phyloP scores from a whole-genome alignment of 306 rosid genomes.

The Sphenostylis stenocarpa region DNA sequence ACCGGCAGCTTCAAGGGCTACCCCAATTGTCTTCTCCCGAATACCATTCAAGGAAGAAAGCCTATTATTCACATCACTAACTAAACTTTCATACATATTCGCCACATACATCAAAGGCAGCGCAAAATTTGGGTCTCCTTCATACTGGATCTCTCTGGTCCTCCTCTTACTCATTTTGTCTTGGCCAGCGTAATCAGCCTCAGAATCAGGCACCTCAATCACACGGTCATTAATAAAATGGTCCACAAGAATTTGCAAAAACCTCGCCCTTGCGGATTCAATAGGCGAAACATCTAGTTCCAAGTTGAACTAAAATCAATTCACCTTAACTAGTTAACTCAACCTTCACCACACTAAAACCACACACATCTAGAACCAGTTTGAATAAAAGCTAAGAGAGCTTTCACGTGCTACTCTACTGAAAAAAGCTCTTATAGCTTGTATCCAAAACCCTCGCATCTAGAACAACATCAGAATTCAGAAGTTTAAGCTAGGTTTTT shows the following conservation, averaged over 20 bases:
- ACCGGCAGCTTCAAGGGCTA: conserved; percentile 98
- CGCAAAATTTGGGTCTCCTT: conserved; percentile 74
- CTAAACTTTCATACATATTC: conserved; percentile 85
- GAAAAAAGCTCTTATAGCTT: no score
- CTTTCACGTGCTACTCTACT: neutral
- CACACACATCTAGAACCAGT: neutral
- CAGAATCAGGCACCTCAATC: conserved; percentile 65
- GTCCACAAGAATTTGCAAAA: conserved; percentile 82
- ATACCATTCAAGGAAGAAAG: conserved; percentile 81
- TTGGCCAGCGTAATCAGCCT: conserved; percentile 58
- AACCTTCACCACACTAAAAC: neutral
- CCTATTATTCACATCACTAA: conserved; percentile 73
- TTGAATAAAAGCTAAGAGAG: neutral
- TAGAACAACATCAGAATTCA: neutral
- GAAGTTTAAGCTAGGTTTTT: neutral
- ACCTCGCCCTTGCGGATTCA: conserved; percentile 80
- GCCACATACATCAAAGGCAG: conserved; percentile 97
- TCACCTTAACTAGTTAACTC: conserved; percentile 5
- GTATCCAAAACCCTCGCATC: neutral
- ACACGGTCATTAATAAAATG: conserved; percentile 65
- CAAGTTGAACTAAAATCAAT: conserved; percentile 37
- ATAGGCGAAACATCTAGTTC: conserved; percentile 76
- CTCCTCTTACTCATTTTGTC: conserved; percentile 83
- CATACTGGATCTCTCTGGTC: conserved; percentile 67
- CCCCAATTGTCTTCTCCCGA: conserved; percentile 92